These are phyloP conservation scores for Echinosophora koreensis DNA, from an alignment of 306 rosid species.

Conservation along the genomic window DNA sequence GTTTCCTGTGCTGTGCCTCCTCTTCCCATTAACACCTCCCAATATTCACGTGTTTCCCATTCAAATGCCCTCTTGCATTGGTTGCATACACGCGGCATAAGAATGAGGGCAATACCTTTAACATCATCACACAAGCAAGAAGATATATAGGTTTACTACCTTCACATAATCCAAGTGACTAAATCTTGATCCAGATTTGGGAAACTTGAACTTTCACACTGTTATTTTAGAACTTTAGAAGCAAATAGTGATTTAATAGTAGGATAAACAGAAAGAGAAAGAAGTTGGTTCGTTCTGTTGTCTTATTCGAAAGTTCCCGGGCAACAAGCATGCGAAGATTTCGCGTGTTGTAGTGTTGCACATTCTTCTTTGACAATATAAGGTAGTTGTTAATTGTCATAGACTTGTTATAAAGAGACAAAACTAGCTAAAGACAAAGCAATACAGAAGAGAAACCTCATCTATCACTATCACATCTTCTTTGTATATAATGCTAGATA, in stretches of 20 bases:
- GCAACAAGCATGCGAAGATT: slow-evolving; percentile 40
- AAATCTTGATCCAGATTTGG: background rate
- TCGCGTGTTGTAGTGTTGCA: background rate
- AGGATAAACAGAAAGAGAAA: slow-evolving; percentile 19
- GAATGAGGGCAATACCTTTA: background rate
- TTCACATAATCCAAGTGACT: slow-evolving; percentile 24
- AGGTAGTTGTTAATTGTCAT: slow-evolving; percentile 4
- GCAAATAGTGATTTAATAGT: slow-evolving; percentile 18
- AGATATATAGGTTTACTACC: slow-evolving; percentile 4
- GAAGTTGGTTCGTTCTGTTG: slow-evolving; percentile 32
- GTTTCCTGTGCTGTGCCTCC: slow-evolving; percentile 45
- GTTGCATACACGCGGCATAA: background rate
- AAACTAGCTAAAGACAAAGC: slow-evolving; percentile 48
- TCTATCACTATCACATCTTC: slow-evolving; percentile 59
- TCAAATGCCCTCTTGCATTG: background rate
- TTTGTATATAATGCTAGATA: slow-evolving; percentile 37
- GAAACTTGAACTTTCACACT: slow-evolving; percentile 19
- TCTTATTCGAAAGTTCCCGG: slow-evolving; percentile 32
- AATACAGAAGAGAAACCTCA: slow-evolving; percentile 57
- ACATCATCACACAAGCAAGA: too few species aligned
- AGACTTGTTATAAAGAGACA: slow-evolving; percentile 26
- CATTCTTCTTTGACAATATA: slow-evolving; percentile 26
- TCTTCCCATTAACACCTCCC: slow-evolving; percentile 28
- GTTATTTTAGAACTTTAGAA: slow-evolving; percentile 31
- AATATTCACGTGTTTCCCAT: slow-evolving; percentile 54